Conservation (phyloP, 257 asterid genomes). For the Jacaranda mimosifolia region DNA sequence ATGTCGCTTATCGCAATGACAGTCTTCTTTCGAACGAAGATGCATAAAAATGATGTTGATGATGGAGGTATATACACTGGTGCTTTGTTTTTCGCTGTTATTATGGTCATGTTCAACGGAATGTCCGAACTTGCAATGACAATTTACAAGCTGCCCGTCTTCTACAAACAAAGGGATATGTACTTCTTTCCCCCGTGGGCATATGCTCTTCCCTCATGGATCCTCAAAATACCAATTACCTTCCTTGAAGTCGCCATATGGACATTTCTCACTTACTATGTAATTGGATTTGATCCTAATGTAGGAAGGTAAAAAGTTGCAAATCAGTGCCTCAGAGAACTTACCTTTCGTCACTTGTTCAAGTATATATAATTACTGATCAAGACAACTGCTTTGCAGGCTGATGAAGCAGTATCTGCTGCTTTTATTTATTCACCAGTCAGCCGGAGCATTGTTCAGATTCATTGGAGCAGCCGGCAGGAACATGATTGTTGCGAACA, state of each 20-base stretch:
- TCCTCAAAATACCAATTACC: constrained; percentile 64
- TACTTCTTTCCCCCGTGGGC: constrained; percentile 81
- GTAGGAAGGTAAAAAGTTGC: constrained; percentile 51
- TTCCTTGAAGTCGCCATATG: constrained; percentile 61
- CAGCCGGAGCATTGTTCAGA: constrained; percentile 65
- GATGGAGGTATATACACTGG: constrained; percentile 64
- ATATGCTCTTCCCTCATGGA: constrained; percentile 71
- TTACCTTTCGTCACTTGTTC: background rate
- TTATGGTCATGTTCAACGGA: constrained; percentile 67
- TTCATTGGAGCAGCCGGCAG: constrained; percentile 64
- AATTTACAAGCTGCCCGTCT: constrained; percentile 74
- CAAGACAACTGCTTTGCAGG: constrained; percentile 45
- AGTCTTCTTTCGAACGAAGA: constrained; percentile 61
- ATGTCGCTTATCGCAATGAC: constrained; percentile 50
- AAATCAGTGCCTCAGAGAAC: background rate
- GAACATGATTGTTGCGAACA: constrained; percentile 71
- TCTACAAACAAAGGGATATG: constrained; percentile 80
- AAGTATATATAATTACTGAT: constrained; percentile 1
- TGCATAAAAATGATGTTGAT: constrained; percentile 41
- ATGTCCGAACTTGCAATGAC: constrained; percentile 71
- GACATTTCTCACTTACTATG: constrained; percentile 65
- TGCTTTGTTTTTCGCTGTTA: constrained; percentile 55
- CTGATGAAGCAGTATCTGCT: constrained; percentile 65
- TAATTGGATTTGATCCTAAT: constrained; percentile 73
- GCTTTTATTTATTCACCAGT: constrained; percentile 54